Conservation (phyloP, 2,329 filamentous ascomycete species). For the Microdochium paspali region DNA sequence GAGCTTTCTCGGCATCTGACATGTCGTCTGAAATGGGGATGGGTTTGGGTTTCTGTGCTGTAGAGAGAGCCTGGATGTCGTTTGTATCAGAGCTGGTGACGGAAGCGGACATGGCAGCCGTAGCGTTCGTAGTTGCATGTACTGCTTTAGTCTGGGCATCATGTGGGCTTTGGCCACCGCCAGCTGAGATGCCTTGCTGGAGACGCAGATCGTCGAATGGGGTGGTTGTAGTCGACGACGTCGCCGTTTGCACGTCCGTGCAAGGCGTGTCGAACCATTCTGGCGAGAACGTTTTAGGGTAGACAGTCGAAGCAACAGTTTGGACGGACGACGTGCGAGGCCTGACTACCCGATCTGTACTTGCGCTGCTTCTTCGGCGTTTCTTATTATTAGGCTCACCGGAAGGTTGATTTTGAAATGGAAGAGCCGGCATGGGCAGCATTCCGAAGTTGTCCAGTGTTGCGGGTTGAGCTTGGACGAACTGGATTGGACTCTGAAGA, state of each 20-base stretch:
- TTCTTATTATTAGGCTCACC: too few species aligned
- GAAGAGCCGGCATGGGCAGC: not conserved
- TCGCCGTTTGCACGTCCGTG: not conserved
- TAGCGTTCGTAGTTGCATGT: too few species aligned
- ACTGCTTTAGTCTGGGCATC: too few species aligned
- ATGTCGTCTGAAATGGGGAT: not conserved
- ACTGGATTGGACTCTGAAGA: not conserved
- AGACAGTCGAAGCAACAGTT: not conserved
- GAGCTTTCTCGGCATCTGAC: not conserved
- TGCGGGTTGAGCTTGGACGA: not conserved
- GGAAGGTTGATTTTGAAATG: not conserved
- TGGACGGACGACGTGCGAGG: not conserved
- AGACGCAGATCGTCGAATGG: not conserved
- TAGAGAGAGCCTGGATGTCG: not conserved
- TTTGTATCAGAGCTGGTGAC: not conserved
- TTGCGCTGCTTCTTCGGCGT: not conserved
- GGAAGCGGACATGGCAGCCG: not conserved
- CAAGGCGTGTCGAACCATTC: not conserved
- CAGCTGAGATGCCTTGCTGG: not conserved
- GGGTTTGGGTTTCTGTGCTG: not conserved
- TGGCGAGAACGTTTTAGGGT: not conserved
- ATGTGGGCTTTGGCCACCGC: too few species aligned
- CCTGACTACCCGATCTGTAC: not conserved
- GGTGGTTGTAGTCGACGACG: not conserved
- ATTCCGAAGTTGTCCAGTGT: not conserved